Evolutionary conservation across 2,329 filamentous ascomycete genomes (phyloP), one percentile per base, ranked within the genome.

Genomic region (Aspergillus transmontanensis): DNA sequence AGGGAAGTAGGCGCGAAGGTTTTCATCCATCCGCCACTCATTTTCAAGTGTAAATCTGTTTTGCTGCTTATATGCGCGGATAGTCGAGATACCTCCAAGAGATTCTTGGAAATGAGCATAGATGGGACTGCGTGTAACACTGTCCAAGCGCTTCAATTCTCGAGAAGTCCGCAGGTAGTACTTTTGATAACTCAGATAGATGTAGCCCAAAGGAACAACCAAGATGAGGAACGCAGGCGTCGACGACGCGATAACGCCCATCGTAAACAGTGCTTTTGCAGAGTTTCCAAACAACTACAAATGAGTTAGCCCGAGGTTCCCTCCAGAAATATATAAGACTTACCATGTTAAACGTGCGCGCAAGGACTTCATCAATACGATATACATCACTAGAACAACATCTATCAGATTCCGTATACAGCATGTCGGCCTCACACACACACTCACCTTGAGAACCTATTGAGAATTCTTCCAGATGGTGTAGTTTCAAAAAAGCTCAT

Each of bases 401-500:
- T 41, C 12, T 53, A 39, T 60, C 23, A 60, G 61, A 34, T 46
- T 43, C 30, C 34, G 26, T 60, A 6, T 32, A 56, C 43, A 30
- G 30, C n/a, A 54, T 43, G 48, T 6, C 30, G 36, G 21, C 26
- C 32, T 32, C 5, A 34, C 21, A 36, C 21, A 36, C 23, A 36
- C 55, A 81, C 87, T 67, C 78, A 91, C 89, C 90, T 96, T 19
- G 94, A 98, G 78, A 99, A 99, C 60, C 95, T 87, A 78, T 99
- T 99, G 64, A 99, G 83, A 72, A 99, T 97, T 62, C 96, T 89
- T n/a, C 95, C 95, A 66, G 94, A 90, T 3, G 95, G 95, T 1
- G 95, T 99, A 0, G 94, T 97, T 77, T 99, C 96, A 71, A 99
- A 99, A 81, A 99, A 99, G 71, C 89, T 95, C 95, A 99, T 99